Conservation (phyloP, 148 eudicot species). For the Vaccinium myrtillus region DNA sequence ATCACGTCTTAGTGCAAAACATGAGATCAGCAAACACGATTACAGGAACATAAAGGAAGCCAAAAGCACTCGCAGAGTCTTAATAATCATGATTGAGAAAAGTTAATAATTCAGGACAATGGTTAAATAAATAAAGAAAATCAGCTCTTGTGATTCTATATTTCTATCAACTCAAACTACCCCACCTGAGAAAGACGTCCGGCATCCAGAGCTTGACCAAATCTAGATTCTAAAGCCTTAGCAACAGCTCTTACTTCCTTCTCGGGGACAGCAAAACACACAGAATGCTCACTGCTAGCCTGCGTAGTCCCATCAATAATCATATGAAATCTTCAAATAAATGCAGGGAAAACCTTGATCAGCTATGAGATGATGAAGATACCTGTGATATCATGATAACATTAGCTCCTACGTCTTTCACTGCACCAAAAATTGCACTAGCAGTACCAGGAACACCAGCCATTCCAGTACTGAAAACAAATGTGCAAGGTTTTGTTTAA, state of each 20-base stretch:
- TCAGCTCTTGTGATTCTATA: background rate
- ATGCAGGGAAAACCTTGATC: background rate
- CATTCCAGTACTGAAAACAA: constrained; percentile 86
- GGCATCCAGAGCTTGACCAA: constrained; percentile 83
- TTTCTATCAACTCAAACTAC: background rate
- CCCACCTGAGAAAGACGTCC: constrained; percentile 97
- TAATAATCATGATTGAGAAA: background rate
- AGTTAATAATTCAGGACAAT: background rate
- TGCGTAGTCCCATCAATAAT: constrained; percentile 33
- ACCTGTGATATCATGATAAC: constrained; percentile 99
- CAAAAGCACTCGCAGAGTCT: background rate
- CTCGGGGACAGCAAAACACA: constrained; percentile 98
- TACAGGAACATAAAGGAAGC: background rate
- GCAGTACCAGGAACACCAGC: constrained; percentile 99
- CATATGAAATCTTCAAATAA: constrained; percentile 8
- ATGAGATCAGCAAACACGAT: background rate
- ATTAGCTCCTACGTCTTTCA: constrained; percentile 96
- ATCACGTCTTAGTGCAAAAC: background rate
- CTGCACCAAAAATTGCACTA: constrained; percentile 81
- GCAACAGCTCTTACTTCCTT: constrained; percentile 91
- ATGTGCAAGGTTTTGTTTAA: constrained; percentile 17
- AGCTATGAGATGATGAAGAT: constrained; percentile 7
- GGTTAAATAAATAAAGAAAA: background rate
- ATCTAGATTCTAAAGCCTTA: constrained; percentile 74
- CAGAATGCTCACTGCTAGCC: constrained; percentile 99